A percentile compares a stretch with the other conserved stretches of the same genome.
Evolutionary conservation across 2,329 filamentous ascomycete species (phyloP).

Genomic region (Claviceps sorghi): DNA sequence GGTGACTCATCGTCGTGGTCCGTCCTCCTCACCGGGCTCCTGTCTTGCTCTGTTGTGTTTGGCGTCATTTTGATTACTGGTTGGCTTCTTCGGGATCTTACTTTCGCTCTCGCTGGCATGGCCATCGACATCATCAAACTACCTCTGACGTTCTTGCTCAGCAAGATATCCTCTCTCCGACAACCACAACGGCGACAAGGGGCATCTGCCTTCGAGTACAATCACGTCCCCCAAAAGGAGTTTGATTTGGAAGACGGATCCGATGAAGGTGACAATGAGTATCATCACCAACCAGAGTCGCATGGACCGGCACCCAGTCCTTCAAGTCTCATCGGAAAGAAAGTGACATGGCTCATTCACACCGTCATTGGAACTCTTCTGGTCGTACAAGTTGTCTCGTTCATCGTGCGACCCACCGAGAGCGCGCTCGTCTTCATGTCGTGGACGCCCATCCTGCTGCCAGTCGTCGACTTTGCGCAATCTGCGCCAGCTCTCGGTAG

Average conservation of each 20-base stretch:
- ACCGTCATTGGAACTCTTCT: constrained; percentile 12
- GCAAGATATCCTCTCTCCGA: constrained; percentile 6
- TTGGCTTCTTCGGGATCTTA: constrained; percentile 12
- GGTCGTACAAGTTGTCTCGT: constrained; percentile 12
- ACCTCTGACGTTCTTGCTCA: constrained; percentile 7
- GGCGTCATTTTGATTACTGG: constrained; percentile 6
- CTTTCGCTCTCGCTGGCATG: constrained; percentile 9
- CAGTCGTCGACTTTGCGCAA: constrained; percentile 20
- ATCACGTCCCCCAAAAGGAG: constrained; percentile 8
- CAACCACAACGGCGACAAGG: neutral
- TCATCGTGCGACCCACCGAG: constrained; percentile 17
- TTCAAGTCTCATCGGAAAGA: neutral
- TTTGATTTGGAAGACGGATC: constrained; percentile 6
- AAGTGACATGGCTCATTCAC: constrained; percentile 7
- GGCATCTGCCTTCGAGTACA: constrained; percentile 1
- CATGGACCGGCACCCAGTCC: neutral
- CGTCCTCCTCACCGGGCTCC: constrained; percentile 14
- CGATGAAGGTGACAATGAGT: constrained; percentile 5
- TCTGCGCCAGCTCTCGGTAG: constrained; percentile 16
- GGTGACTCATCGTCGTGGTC: constrained; percentile 12
- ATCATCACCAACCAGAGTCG: constrained; percentile 3
- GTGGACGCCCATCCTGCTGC: constrained; percentile 20
- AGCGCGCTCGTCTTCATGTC: constrained; percentile 20
- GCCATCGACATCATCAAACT: constrained; percentile 10
- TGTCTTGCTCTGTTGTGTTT: constrained; percentile 8